Base-by-base conservation (phyloP, 257 asterid genomes). In the Cynanchum wilfordii region DNA sequence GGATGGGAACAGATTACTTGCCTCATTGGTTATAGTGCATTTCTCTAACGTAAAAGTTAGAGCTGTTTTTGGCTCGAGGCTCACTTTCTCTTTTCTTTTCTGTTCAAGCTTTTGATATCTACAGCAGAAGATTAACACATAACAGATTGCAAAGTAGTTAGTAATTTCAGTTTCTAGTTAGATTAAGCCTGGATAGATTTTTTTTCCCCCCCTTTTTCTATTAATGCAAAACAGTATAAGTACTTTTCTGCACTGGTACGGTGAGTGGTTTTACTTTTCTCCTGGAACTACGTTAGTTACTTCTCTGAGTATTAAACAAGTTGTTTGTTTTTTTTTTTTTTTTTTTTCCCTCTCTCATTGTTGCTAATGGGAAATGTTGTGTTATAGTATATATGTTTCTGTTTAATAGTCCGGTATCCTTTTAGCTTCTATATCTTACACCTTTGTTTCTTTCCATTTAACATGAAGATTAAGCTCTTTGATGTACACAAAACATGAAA, bases 401-500 rank as follows among this genome's bases (percentile, higher is more conserved):
- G 33, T 50, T 69, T 24, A 16, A 4, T 9, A n/a, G 16, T 38
- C 29, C 38, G 9, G 2, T 17, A 30, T 30, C 47, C 67, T 33
- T 7, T 33, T 62, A 30, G 45, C 13, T 64, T 44, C 50, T 19
- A 63, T 19, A 36, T 64, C 10, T 64, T 20, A 36, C 29, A 7
- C 66, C 71, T 69, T 75, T n/a, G 25, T 63, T 69, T 76, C 67
- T n/a, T 33, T 79, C 73, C 56, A 66, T 38, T 69, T 57, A 42
- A 11, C 47, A 63, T 83, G 78, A 77, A 92, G 97, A 76, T 58
- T 89, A 59, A 57, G 85, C 51, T 9, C 71, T 27, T 57, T 88
- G 81, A 84, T 75, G 77, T 94, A 94, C 79, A 82, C 98, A 33
- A 90, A 83, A 52, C 84, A 91, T 87, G 98, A 94, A 88, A 86